Evolutionary conservation across 495 filamentous ascomycete species (phyloP), one percentile per base, ranked within the genome.

Genomic region (Aspergillus steynii): DNA sequence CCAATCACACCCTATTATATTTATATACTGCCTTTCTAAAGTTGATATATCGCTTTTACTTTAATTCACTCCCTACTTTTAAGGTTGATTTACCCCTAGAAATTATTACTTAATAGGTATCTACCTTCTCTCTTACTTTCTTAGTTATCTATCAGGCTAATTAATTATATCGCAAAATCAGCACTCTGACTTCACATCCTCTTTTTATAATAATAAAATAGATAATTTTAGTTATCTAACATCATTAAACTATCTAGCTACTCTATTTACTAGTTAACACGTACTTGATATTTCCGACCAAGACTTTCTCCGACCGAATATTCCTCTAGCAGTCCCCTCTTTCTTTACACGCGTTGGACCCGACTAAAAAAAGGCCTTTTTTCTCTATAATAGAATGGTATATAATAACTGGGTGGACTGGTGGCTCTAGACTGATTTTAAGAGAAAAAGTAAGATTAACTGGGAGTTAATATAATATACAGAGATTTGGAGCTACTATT

Each of bases 181-280:
- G 29, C 26, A 48, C 15, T 61, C 52, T 55, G 31, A 61, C 58
- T 55, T 61, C 29, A 26, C 42, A 47, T 61, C 58, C 7, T 61
- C 58, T 29, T 37, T 61, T 25, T 61, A 61, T 61, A 28, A 61
- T 49, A 27, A 32, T n/a, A 31, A 61, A 5, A 55, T 55, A 61
- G 42, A 46, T 46, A 15, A 46, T 46, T 7, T 46, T 25, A 48
- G 42, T 15, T 49, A 49, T 20, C 51, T n/a, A n/a, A n/a, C n/a
- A n/a, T n/a, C n/a, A n/a, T n/a, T n/a, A n/a, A n/a, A n/a, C n/a
- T n/a, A n/a, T 61, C 34, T 29, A 12, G 7, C 42, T 45, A 50
- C 25, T 34, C 50, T 53, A 55, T 63, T 56, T 50, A 42, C 28
- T 42, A 63, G 45, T 49, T 29, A 63, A 42, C 53, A 58, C 14